Base-by-base conservation (phyloP, 805 yeast genomes). In the Hanseniaspora pseudoguilliermondii region DNA sequence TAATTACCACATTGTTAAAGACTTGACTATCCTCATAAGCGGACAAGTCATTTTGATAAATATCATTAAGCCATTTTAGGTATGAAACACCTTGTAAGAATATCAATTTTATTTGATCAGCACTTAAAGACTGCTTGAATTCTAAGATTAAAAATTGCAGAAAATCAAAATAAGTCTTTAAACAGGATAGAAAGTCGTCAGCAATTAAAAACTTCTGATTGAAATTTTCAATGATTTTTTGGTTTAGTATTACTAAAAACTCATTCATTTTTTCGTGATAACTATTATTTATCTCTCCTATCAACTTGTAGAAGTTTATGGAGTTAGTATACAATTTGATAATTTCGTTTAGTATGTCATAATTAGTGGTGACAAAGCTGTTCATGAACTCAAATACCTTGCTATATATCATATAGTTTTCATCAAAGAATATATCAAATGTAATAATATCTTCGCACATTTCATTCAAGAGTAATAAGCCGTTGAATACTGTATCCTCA, bases 391-490 rank as follows among this genome's bases (percentile, higher is more conserved):
- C 67, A 41, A 82, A 71, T 0, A 86, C 74, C 43, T 73, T 73
- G 20, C 66, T 59, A 2, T 90, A 91, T 43, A 83, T 75, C 1
- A 85, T 86, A 11, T 32, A 34, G 15, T 32, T 21, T 29, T 80
- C 83, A 54, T 80, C 83, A 73, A 89, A 86, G 65, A 90, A 91
- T 67, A 86, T 91, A 38, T 83, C 88, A 57, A 88, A 96, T 2
- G 91, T 78, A 34, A 93, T 80, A 51, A 89, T 74, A 63, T 93
- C 97, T 63, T 86, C 93, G 59, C 89, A 83, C 25, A 93, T 73
- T 59, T 91, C 97, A 61, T 77, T 80, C 47, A 87, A 70, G 3
- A 84, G 80, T 4, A 77, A 65, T 58, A 84, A 64, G 0, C 83
- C 80, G 1, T 63, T 64, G 62, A 80, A 81, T 7, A 11, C 47